These are phyloP conservation scores for Arthrobotrys iridis DNA, from an alignment of 2,329 filamentous ascomycete species.

Conservation along the genomic window DNA sequence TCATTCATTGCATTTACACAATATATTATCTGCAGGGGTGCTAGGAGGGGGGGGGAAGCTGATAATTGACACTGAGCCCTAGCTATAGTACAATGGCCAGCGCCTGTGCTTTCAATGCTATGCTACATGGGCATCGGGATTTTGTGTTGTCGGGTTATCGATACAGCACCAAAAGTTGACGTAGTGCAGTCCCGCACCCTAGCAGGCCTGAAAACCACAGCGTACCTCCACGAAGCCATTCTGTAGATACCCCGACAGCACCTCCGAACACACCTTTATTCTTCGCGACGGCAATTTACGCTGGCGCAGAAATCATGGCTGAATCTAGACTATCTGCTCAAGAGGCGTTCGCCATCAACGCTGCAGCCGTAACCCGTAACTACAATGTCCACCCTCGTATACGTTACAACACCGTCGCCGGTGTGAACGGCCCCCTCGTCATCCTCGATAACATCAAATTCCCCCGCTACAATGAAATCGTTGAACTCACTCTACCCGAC, in stretches of 20 bases:
- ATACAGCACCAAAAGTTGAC: slow-evolving; percentile 52
- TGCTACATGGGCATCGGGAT: slow-evolving; percentile 5
- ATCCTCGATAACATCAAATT: slow-evolving; percentile 94
- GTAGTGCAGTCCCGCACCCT: slow-evolving; percentile 49
- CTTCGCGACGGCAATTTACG: slow-evolving; percentile 13
- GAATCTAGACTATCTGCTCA: slow-evolving; percentile 57
- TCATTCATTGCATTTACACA: too few species aligned
- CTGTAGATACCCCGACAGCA: slow-evolving; percentile 18
- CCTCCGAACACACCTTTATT: slow-evolving; percentile 24
- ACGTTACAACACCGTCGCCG: slow-evolving; percentile 97
- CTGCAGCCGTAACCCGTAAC: slow-evolving; percentile 57
- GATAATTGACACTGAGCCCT: too few species aligned
- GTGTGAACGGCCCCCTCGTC: slow-evolving; percentile 96
- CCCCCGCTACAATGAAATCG: slow-evolving; percentile 93
- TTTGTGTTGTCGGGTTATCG: slow-evolving; percentile 51
- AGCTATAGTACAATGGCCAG: too few species aligned
- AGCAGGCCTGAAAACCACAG: slow-evolving; percentile 35
- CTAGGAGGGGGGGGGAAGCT: too few species aligned
- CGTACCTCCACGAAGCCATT: slow-evolving; percentile 13
- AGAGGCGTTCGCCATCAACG: slow-evolving; percentile 59
- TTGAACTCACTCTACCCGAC: slow-evolving; percentile 93
- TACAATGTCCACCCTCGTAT: slow-evolving; percentile 73
- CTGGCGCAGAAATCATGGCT: slow-evolving; percentile 44
- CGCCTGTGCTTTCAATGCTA: too few species aligned
- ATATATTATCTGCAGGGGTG: too few species aligned